Evolutionary conservation across 2,329 filamentous ascomycete species (phyloP).

Genomic region (Diaporthe nobilis): DNA sequence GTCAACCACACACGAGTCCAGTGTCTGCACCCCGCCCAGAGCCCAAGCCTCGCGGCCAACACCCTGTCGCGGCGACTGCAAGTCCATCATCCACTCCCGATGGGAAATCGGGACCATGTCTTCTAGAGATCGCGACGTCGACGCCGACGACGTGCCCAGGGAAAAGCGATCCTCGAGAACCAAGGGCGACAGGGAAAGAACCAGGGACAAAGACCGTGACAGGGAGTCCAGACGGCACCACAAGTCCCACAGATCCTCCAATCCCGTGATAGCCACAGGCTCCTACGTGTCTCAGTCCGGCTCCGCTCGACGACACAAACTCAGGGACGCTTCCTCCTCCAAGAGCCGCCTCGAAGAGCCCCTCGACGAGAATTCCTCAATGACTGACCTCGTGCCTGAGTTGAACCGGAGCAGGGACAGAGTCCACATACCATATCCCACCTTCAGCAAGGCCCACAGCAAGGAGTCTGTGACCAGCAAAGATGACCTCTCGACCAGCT

Average conservation of each 20-base stretch:
- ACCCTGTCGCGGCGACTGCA: slow-evolving; percentile 27
- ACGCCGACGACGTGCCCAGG: slow-evolving; percentile 41
- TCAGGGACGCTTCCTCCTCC: slow-evolving; percentile 39
- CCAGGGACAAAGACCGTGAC: slow-evolving; percentile 50
- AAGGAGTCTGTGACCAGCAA: slow-evolving; percentile 83
- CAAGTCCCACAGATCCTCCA: slow-evolving; percentile 58
- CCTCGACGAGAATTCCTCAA: slow-evolving; percentile 49
- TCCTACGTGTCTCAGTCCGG: slow-evolving; percentile 52
- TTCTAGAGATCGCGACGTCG: slow-evolving; percentile 43
- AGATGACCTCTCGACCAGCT: slow-evolving; percentile 61
- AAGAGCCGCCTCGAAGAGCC: slow-evolving; percentile 43
- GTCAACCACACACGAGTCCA: slow-evolving; percentile 29
- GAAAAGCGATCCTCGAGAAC: slow-evolving; percentile 44
- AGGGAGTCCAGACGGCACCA: slow-evolving; percentile 56
- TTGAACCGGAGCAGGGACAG: slow-evolving; percentile 60
- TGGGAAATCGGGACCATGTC: slow-evolving; percentile 41
- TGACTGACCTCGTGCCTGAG: slow-evolving; percentile 66
- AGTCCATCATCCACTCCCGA: slow-evolving; percentile 24
- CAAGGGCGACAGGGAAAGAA: slow-evolving; percentile 47
- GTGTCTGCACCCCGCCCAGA: neutral
- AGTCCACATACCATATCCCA: slow-evolving; percentile 79
- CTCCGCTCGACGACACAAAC: slow-evolving; percentile 50
- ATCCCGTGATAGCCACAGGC: slow-evolving; percentile 56
- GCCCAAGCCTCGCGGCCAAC: slow-evolving; percentile 14
- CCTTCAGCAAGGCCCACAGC: slow-evolving; percentile 91